These are phyloP conservation scores for Cryptomeria japonica DNA, from an alignment of 75 land plant species.

Conservation along the genomic window DNA sequence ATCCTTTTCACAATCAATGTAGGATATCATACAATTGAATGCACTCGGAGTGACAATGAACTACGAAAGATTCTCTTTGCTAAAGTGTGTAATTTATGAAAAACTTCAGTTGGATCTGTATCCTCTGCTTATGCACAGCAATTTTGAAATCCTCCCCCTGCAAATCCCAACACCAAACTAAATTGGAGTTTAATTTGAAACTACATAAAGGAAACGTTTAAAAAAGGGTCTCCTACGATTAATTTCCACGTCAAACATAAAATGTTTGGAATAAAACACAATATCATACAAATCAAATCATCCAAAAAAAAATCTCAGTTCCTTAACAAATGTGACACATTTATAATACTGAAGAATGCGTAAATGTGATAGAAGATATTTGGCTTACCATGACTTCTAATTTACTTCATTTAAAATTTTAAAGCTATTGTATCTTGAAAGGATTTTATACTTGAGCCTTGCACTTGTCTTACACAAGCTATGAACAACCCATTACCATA, in stretches of 20 bases:
- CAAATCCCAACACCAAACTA: not conserved
- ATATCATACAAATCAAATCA: not conserved
- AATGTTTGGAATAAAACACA: not conserved
- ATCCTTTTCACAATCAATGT: not conserved
- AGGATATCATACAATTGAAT: not conserved
- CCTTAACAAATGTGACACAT: not conserved
- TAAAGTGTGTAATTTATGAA: not conserved
- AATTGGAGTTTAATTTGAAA: not conserved
- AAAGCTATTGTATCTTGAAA: not conserved
- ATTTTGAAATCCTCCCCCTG: not conserved
- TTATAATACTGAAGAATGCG: not conserved
- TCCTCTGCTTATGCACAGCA: not conserved
- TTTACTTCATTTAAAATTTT: not conserved
- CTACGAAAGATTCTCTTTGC: constrained; percentile 1
- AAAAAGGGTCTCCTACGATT: not conserved
- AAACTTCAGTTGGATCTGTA: not conserved
- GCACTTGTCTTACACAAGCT: not conserved
- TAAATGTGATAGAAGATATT: not conserved
- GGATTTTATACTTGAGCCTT: not conserved
- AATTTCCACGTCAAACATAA: not conserved
- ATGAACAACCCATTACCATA: not conserved
- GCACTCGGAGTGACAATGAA: not conserved
- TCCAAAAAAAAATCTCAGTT: not conserved
- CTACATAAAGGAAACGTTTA: not conserved
- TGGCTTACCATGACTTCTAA: not conserved